phyloP scores from a whole-genome alignment of 2,329 filamentous ascomycete species.

The Biscogniauxia sp. region DNA sequence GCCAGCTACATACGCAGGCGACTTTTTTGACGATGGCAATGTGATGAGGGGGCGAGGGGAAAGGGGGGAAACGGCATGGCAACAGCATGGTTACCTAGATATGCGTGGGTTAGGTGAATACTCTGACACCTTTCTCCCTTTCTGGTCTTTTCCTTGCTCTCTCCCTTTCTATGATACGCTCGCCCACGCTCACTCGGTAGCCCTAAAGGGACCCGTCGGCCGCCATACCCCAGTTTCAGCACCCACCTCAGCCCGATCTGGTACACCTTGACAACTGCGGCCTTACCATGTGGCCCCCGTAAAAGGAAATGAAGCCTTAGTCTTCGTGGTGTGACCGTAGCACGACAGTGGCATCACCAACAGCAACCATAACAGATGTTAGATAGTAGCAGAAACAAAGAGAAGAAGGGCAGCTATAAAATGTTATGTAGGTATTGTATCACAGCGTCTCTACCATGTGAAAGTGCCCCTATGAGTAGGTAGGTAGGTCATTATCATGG shows the following conservation, averaged over 20 bases:
- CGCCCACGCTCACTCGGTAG: not conserved
- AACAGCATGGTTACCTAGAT: not conserved
- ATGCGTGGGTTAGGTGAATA: not conserved
- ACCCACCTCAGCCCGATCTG: not conserved
- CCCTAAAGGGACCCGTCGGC: not conserved
- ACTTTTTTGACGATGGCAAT: not conserved
- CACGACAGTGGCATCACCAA: not conserved
- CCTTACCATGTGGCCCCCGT: not conserved
- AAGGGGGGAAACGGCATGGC: not conserved
- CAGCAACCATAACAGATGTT: not conserved
- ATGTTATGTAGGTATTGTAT: too few relatives aligned
- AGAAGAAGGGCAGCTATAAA: too few relatives aligned
- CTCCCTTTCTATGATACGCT: not conserved
- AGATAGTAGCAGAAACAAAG: too few relatives aligned
- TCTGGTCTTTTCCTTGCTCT: not conserved
- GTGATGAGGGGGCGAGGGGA: not conserved
- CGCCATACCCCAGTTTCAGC: not conserved
- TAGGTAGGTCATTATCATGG: not conserved
- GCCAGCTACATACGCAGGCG: too few relatives aligned
- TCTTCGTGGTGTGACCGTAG: not conserved
- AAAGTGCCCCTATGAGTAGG: not conserved
- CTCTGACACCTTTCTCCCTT: not conserved
- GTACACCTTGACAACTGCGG: not conserved
- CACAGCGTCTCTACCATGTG: not conserved
- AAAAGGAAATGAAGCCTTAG: not conserved